Evolutionary conservation across 2,329 filamentous ascomycete species (phyloP).

Genomic region (Microdochium bolleyi): DNA sequence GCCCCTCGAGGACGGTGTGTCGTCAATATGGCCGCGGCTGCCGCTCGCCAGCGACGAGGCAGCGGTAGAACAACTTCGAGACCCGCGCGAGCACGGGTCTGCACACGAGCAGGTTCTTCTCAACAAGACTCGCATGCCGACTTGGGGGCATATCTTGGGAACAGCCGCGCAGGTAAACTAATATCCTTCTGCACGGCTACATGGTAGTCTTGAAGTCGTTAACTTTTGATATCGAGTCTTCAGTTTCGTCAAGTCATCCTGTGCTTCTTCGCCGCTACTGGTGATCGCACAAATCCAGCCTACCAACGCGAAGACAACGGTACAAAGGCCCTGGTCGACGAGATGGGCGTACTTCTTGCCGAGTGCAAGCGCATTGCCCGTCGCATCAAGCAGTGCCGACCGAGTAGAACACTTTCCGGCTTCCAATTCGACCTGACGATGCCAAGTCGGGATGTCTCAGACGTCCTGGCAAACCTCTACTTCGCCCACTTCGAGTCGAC

Average conservation of each 20-base stretch:
- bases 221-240: not conserved
- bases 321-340: slow-evolving; percentile 11
- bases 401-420: slow-evolving; percentile 18
- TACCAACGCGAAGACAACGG: slow-evolving; percentile 16
- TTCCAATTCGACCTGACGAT: slow-evolving; percentile 13
- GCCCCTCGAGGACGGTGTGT: not conserved
- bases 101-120: not conserved
- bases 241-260: slow-evolving; percentile 13
- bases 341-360: slow-evolving; percentile 18
- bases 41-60: not conserved
- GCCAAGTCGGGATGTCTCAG: slow-evolving; percentile 22
- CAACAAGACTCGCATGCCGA: not conserved
- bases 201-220: not conserved
- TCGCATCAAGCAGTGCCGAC: slow-evolving; percentile 21
- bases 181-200: not conserved
- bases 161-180: not conserved
- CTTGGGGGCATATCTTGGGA: not conserved
- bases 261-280: not conserved
- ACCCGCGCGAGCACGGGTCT: not conserved
- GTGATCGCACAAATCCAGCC: slow-evolving; percentile 10
- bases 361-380: slow-evolving; percentile 24
- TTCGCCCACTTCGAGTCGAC: slow-evolving; percentile 40
- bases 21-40: not conserved
- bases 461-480: slow-evolving; percentile 35
- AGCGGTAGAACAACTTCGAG: not conserved